Conservation (phyloP, 176 grass and related monocot species). For the Ensete glaucum region DNA sequence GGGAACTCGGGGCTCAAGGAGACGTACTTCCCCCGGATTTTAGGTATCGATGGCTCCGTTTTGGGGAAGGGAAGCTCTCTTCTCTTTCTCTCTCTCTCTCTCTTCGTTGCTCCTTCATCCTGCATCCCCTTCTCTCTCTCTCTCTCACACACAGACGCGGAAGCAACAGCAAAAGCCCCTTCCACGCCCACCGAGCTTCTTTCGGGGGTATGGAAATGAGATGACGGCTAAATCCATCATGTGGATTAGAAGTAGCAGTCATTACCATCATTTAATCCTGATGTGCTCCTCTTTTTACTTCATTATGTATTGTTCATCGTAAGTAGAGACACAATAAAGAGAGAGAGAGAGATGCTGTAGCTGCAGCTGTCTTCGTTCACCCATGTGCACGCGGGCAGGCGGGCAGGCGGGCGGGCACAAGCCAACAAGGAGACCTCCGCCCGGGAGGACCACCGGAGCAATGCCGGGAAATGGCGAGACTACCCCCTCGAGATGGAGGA, state of each 20-base stretch:
- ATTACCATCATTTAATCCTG: background rate
- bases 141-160: no score
- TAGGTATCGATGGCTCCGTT: background rate
- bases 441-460: background rate
- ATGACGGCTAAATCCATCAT: background rate
- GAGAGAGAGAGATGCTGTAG: background rate
- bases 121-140: no score
- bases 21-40: conserved; percentile 17
- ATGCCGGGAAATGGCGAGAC: background rate
- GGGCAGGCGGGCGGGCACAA: background rate
- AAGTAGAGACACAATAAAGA: background rate
- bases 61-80: no score
- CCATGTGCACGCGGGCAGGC: background rate
- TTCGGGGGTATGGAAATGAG: background rate
- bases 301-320: no score
- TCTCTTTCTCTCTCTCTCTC: background rate
- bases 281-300: background rate
- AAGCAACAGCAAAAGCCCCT: background rate
- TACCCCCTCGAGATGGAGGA: background rate
- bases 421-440: background rate
- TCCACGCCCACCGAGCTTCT: background rate
- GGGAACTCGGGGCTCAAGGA: background rate
- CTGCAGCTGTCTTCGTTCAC: background rate
- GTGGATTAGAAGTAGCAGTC: background rate
- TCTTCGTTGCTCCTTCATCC: background rate